Base-by-base conservation (phyloP, 2,329 filamentous ascomycete species). In the Claviceps spartinae region DNA sequence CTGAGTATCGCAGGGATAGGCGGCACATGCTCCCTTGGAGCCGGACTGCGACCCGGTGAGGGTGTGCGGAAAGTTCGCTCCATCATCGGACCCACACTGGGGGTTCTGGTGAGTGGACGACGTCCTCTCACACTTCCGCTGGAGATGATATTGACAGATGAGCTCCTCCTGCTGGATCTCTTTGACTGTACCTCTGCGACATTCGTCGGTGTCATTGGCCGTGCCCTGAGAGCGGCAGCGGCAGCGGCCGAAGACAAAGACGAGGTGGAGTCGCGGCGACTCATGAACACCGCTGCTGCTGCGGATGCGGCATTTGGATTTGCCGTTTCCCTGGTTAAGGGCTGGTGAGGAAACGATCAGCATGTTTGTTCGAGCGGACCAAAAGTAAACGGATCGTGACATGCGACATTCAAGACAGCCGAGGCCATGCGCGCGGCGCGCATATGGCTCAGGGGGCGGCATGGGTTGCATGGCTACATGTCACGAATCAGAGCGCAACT, bases 141-240 rank as follows among this genome's bases (percentile, higher is more conserved):
- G 47, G 79, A 72, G 4, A 88, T 91, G 4, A 88, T 91, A 1
- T 86, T 86, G 43, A 78, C 69, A 1, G 89, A 95, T 49, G 76
- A 76, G 66, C 77, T 82, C 55, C 89, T 81, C 60, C 88, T 81
- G 54, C 81, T 67, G 63, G 85, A 90, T 63, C 90, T 85, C 72
- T 91, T 95, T 5, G 91, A 95, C 67, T 95, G 85, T 45, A 94
- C 81, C 62, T 88, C 81, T 65, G 81, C 84, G 52, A 95, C 84
- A 59, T 83, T 82, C 49, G 83, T 91, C 22, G 88, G 89, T 2
- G 86, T 83, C 49, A 82, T 82, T 9, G 88, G 83, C 59, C 86
- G 81, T 46, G 85, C 86, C 63, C 85, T 83, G 54, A 97, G 76
- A 47, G 90, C 90, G 30, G 89, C 83, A 16, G 88, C 89, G 6